phyloP scores from a whole-genome alignment of 83 land plant species.

The Isoetes engelmannii region DNA sequence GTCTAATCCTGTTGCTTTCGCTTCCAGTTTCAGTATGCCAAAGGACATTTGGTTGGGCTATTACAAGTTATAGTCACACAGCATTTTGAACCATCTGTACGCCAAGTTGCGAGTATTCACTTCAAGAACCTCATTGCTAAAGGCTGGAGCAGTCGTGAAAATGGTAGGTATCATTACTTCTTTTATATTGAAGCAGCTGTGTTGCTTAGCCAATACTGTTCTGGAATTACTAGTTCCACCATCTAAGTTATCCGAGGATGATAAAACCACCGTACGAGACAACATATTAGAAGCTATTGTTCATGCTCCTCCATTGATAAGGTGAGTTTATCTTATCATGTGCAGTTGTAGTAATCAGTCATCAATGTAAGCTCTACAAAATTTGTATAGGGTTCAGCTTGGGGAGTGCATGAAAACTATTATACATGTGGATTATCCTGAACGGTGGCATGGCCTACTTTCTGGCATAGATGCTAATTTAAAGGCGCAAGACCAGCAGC shows the following conservation, averaged over 20 bases:
- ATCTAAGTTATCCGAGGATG: conserved; percentile 49
- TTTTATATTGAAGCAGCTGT: background rate
- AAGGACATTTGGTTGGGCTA: conserved; percentile 83
- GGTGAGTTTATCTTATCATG: conserved; percentile 13
- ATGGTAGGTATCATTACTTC: conserved; percentile 33
- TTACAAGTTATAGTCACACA: conserved; percentile 80
- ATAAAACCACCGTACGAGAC: conserved; percentile 42
- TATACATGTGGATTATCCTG: conserved; percentile 88
- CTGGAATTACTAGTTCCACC: conserved; percentile 28
- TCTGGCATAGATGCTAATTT: conserved; percentile 68
- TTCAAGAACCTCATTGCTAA: conserved; percentile 84
- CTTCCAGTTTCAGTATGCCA: conserved; percentile 69
- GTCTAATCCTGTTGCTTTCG: background rate
- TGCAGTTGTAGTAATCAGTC: background rate
- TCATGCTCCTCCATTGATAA: conserved; percentile 28
- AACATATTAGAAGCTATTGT: conserved; percentile 24
- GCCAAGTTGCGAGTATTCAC: conserved; percentile 92
- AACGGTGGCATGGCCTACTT: conserved; percentile 84
- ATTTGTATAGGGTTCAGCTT: conserved; percentile 61
- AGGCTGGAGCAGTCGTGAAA: conserved; percentile 73
- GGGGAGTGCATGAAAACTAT: conserved; percentile 92
- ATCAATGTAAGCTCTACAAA: background rate
- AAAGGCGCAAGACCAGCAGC: conserved; percentile 64
- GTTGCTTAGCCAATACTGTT: background rate
- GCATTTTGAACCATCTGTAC: conserved; percentile 66